Percentiles rank a stretch among this genome's conserved stretches.
Conservation (phyloP, 31 red algal genomes). For the Pterothamnion heteromorphum region DNA sequence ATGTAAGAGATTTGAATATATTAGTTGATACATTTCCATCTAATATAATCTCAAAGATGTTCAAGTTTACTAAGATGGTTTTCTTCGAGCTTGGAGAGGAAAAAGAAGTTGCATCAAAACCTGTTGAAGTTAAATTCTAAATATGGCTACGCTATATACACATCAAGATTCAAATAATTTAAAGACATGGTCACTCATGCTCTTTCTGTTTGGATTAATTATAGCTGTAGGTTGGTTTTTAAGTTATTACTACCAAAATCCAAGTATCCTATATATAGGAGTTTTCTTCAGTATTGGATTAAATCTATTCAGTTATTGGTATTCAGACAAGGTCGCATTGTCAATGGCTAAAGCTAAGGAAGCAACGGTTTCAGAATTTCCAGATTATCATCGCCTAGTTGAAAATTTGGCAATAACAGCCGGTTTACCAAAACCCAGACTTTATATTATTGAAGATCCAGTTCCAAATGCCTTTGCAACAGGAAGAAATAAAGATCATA, state of each 20-base stretch:
- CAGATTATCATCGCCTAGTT: neutral
- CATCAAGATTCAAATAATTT: too few species aligned
- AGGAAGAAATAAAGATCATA: neutral
- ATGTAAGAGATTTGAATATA: slow-evolving; percentile 1
- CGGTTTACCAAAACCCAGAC: neutral
- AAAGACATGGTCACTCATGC: too few species aligned
- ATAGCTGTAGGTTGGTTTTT: too few species aligned
- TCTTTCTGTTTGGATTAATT: too few species aligned
- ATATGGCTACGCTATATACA: too few species aligned
- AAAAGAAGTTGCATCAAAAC: too few species aligned
- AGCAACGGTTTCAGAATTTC: neutral
- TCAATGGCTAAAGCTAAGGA: neutral
- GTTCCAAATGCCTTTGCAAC: slow-evolving; percentile 41
- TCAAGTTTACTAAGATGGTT: neutral
- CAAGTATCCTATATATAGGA: too few species aligned
- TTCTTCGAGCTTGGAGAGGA: neutral
- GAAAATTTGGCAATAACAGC: neutral
- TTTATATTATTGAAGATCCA: neutral
- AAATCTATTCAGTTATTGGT: slow-evolving; percentile 15
- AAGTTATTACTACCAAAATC: too few species aligned
- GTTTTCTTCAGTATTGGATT: neutral
- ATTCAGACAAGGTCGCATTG: slow-evolving; percentile 3
- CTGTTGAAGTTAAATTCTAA: too few species aligned
- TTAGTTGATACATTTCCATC: neutral
- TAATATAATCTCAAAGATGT: neutral